A percentile compares a stretch with the other conserved stretches of the same genome.
Conservation (phyloP, 495 filamentous ascomycete genomes). For the Aspergillus homomorphus region DNA sequence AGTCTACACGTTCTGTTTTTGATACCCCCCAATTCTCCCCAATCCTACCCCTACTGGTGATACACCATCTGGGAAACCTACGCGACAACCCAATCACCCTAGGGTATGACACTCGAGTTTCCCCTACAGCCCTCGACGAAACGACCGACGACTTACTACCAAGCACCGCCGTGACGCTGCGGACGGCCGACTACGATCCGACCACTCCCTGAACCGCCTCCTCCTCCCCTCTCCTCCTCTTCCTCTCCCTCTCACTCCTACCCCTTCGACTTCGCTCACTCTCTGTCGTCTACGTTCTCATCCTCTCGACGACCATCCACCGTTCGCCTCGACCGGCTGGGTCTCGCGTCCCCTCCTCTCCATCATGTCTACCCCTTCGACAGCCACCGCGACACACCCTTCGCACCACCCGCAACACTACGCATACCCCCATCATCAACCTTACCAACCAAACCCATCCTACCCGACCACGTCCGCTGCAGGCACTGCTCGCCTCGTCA, state of each 20-base stretch:
- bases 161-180: background rate
- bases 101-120: background rate
- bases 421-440: constrained; percentile 64
- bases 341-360: constrained; percentile 21
- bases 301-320: constrained; percentile 64
- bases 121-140: background rate
- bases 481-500: constrained; percentile 48
- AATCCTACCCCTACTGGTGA: background rate
- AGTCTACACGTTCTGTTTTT: background rate
- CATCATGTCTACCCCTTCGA: constrained; percentile 83
- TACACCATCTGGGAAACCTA: background rate
- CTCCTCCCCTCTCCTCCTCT: constrained; percentile 9
- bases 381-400: constrained; percentile 71
- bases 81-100: background rate
- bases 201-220: constrained; percentile 3
- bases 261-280: constrained; percentile 21
- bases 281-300: constrained; percentile 26
- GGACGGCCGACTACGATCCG: constrained; percentile 5
- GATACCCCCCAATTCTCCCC: background rate
- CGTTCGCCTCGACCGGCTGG: constrained; percentile 34
- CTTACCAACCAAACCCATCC: constrained; percentile 52
- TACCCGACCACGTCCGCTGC: constrained; percentile 54
- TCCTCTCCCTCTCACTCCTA: constrained; percentile 51
- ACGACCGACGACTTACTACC: background rate
- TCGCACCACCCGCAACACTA: constrained; percentile 65